Conservation (phyloP, 1,139 yeast genomes). For the Schwanniomyces etchellsii region DNA sequence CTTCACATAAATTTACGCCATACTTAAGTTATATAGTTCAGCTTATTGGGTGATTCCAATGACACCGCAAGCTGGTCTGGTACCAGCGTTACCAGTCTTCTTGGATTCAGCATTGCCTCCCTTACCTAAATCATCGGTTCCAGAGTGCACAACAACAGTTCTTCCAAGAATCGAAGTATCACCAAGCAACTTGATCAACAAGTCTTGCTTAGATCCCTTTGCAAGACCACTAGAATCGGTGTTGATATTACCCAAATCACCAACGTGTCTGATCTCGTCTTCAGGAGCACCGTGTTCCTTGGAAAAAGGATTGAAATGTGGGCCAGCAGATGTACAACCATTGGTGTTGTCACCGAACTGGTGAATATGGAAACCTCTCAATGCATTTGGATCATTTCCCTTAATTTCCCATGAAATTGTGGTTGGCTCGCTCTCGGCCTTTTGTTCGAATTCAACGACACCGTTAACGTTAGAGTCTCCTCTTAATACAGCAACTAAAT, state of each 20-base stretch:
- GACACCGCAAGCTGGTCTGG: conserved; percentile 99
- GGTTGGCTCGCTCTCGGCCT: conserved; percentile 72
- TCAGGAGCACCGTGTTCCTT: conserved; percentile 94
- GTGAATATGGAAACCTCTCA: conserved; percentile 97
- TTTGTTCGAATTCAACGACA: conserved; percentile 79
- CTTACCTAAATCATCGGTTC: conserved; percentile 93
- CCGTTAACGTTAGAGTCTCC: conserved; percentile 92
- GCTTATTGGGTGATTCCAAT: conserved; percentile 62
- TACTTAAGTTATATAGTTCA: background rate
- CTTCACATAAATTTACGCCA: no score
- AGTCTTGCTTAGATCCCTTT: conserved; percentile 79
- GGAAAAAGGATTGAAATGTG: conserved; percentile 93
- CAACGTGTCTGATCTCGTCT: conserved; percentile 88
- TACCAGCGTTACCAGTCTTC: conserved; percentile 98
- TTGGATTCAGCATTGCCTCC: conserved; percentile 92
- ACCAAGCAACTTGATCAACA: conserved; percentile 74
- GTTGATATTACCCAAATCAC: conserved; percentile 91
- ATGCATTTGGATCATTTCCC: conserved; percentile 83
- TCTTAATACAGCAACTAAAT: conserved; percentile 87
- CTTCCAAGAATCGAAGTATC: conserved; percentile 86
- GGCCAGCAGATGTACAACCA: conserved; percentile 98
- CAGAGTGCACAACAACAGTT: conserved; percentile 93
- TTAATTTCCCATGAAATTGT: conserved; percentile 79
- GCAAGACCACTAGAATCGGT: conserved; percentile 87
- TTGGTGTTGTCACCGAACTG: conserved; percentile 98